Evolutionary conservation across 2,329 filamentous ascomycete genomes (phyloP).

Genomic region (Domatiomyces globalis): DNA sequence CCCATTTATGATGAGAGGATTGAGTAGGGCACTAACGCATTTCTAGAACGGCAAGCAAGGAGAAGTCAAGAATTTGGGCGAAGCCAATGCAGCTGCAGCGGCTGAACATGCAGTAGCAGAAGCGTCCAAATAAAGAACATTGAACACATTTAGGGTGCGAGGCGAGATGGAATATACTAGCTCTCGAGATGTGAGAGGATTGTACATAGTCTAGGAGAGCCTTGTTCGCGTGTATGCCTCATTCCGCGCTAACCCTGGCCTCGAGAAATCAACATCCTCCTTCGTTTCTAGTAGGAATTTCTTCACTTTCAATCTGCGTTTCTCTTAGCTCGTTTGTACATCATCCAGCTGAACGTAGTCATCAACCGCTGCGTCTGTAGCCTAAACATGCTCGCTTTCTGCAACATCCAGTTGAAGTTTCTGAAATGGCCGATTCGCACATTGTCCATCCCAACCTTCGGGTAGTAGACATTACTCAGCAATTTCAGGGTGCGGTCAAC

Average conservation of each 20-base stretch:
- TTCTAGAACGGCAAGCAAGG: conserved; percentile 87
- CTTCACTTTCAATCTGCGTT: not conserved
- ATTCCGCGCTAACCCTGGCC: not conserved
- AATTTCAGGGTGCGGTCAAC: conserved; percentile 39
- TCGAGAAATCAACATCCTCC: not conserved
- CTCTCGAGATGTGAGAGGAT: not conserved
- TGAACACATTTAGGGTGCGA: not conserved
- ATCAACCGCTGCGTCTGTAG: not conserved
- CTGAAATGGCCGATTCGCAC: conserved; percentile 8
- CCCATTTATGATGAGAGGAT: not conserved
- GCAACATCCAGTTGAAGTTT: not conserved
- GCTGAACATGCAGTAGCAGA: conserved; percentile 31
- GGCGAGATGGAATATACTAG: not conserved
- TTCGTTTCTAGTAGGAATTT: not conserved
- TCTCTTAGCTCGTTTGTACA: not conserved
- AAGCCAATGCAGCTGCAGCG: conserved; percentile 38
- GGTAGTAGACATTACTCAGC: conserved; percentile 39
- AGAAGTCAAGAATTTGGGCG: conserved; percentile 58
- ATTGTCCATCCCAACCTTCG: conserved; percentile 11
- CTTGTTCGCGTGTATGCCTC: not conserved
- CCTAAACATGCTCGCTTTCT: not conserved
- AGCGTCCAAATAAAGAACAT: conserved; percentile 2
- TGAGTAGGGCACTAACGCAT: conserved; percentile 3
- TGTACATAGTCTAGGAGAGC: not conserved
- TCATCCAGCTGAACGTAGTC: not conserved